Evolutionary conservation across 1,284 basidiomycete species (phyloP).

Genomic region (Pseudozyma tsukubaensis): DNA sequence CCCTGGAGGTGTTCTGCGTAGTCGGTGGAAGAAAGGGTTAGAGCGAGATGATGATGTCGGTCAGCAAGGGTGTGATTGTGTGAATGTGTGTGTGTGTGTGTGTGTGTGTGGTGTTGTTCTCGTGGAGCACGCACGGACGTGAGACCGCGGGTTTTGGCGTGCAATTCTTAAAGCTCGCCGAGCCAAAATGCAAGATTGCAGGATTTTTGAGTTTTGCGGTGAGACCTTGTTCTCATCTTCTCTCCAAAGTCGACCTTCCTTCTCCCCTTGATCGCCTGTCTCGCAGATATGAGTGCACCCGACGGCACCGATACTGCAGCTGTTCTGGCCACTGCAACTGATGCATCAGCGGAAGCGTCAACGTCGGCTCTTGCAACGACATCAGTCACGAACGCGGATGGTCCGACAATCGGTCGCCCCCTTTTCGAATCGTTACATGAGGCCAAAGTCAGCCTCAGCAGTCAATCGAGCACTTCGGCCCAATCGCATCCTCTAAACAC

Average conservation of each 20-base stretch:
- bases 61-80: conserved; percentile 4
- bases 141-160: conserved; percentile 8
- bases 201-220: no score
- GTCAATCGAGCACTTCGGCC: conserved; percentile 11
- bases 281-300: conserved; percentile 12
- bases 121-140: conserved; percentile 42
- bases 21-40: background rate
- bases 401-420: conserved; percentile 5
- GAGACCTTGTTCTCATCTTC: no score
- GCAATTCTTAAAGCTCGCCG: no score
- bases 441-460: conserved; percentile 19
- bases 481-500: conserved; percentile 38
- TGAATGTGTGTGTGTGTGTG: conserved; percentile 1
- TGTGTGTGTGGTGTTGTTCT: conserved; percentile 21
- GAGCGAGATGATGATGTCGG: background rate
- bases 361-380: conserved; percentile 22
- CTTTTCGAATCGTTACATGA: conserved; percentile 27
- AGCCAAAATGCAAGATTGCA: no score
- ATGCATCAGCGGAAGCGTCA: conserved; percentile 10
- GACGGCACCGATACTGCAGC: conserved; percentile 4
- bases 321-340: background rate
- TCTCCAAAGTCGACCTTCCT: background rate
- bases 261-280: background rate
- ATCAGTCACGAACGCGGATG: conserved; percentile 6
- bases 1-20: background rate